Conservation (phyloP, 306 rosid species). For the Astragalus membranaceus region DNA sequence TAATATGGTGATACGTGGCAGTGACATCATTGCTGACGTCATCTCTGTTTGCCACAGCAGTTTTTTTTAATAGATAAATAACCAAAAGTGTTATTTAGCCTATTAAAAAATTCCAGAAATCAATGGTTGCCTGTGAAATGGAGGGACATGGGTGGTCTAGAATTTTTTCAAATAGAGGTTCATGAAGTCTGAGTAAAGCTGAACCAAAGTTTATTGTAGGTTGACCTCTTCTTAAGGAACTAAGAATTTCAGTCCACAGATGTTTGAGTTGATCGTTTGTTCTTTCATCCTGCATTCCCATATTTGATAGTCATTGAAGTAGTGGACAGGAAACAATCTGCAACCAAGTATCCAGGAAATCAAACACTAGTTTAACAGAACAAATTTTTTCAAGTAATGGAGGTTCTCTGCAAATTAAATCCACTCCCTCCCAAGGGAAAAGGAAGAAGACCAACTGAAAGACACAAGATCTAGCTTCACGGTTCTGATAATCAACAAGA, state of each 20-base stretch:
- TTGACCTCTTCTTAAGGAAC: conserved; percentile 43
- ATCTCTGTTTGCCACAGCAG: conserved; percentile 52
- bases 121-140: conserved; percentile 60
- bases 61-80: too few species aligned
- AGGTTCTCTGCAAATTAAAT: conserved; percentile 7
- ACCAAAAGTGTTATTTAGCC: too few species aligned
- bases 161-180: conserved; percentile 62
- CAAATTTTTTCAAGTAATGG: not conserved
- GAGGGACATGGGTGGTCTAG: conserved; percentile 59
- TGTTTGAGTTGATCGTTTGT: conserved; percentile 37
- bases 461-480: not conserved
- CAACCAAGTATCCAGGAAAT: conserved; percentile 10
- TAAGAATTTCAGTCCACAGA: conserved; percentile 56
- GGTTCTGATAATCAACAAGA: conserved; percentile 5
- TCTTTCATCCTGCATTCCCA: conserved; percentile 39
- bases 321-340: conserved; percentile 58
- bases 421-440: not conserved
- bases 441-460: not conserved
- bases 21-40: too few species aligned
- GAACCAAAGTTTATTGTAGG: conserved; percentile 61
- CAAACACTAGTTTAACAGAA: not conserved
- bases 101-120: conserved; percentile 77
- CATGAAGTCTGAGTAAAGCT: conserved; percentile 52
- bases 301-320: conserved; percentile 56
- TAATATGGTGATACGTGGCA: too few species aligned